Conservation (phyloP, 2,329 filamentous ascomycete species). For the Dactylellina leptospora region DNA sequence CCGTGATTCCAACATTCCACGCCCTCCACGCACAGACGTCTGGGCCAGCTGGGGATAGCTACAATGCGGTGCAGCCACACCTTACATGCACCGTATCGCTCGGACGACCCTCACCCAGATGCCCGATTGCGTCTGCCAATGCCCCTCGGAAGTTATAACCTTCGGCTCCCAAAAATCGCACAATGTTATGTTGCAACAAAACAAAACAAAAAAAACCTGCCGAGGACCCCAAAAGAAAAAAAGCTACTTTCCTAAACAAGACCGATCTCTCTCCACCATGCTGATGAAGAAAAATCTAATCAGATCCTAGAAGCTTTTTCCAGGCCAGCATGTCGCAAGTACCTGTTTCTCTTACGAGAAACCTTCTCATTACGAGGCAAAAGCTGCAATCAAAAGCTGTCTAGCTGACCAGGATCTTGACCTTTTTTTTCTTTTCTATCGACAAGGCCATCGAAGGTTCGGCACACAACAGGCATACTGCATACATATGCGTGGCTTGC, state of each 20-base stretch:
- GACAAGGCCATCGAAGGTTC: slow-evolving; percentile 9
- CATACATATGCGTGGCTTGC: slow-evolving; percentile 47
- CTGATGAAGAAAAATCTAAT: slow-evolving; percentile 48
- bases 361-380: slow-evolving; percentile 38
- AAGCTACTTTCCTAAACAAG: slow-evolving; percentile 46
- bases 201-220: slow-evolving; percentile 33
- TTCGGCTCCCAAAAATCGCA: slow-evolving; percentile 9
- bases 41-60: no score
- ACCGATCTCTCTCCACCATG: slow-evolving; percentile 29
- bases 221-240: slow-evolving; percentile 5
- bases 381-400: slow-evolving; percentile 16
- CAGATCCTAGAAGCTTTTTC: slow-evolving; percentile 48
- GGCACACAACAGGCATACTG: slow-evolving; percentile 24
- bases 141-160: slow-evolving; percentile 26
- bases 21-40: no score
- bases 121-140: slow-evolving; percentile 35
- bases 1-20: no score
- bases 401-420: not conserved
- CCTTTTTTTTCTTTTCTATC: not conserved
- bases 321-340: not conserved
- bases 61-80: slow-evolving; percentile 4
- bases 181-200: not conserved
- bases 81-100: no score
- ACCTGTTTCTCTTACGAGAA: slow-evolving; percentile 50
- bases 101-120: slow-evolving; percentile 3